Evolutionary conservation across 129 eudicot species (phyloP).

Genomic region (Pulicaria dysenterica): DNA sequence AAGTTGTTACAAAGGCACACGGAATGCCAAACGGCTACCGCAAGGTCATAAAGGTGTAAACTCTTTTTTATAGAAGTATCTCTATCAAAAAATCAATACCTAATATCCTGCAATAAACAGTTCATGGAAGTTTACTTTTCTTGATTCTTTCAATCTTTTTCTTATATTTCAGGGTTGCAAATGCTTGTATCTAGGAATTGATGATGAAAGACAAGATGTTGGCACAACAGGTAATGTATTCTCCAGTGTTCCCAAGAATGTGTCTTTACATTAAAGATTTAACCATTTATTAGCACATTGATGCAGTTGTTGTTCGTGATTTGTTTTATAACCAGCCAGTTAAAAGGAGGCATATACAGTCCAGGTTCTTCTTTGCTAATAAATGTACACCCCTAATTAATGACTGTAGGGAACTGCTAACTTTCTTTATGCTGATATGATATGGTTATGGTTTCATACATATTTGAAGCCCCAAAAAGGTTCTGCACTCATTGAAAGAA

Average conservation of each 20-base stretch:
- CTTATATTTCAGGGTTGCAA: constrained; percentile 62
- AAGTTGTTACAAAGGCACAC: constrained; percentile 78
- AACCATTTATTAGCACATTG: constrained; percentile 14
- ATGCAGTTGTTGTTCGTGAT: constrained; percentile 83
- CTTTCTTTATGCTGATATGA: constrained; percentile 28
- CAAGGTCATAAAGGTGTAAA: constrained; percentile 74
- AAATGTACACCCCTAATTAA: not conserved
- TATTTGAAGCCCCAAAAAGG: constrained; percentile 69
- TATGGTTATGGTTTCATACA: constrained; percentile 24
- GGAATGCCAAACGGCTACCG: constrained; percentile 98
- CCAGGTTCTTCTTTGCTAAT: constrained; percentile 56
- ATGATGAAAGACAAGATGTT: constrained; percentile 69
- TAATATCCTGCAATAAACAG: not conserved
- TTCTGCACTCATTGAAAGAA: constrained; percentile 69
- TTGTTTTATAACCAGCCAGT: constrained; percentile 96
- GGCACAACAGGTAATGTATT: constrained; percentile 79
- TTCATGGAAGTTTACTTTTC: constrained; percentile 8
- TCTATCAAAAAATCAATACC: not conserved
- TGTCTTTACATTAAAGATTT: constrained; percentile 11
- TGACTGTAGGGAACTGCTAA: constrained; percentile 6
- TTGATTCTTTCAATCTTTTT: not conserved
- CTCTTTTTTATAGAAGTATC: not conserved
- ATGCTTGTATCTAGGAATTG: constrained; percentile 84
- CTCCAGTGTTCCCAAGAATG: not conserved
- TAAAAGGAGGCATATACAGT: constrained; percentile 72